A percentile compares a stretch with the other conserved stretches of the same genome.
phyloP scores from a whole-genome alignment of 169 alveolate species.

The Theileria orientalis region DNA sequence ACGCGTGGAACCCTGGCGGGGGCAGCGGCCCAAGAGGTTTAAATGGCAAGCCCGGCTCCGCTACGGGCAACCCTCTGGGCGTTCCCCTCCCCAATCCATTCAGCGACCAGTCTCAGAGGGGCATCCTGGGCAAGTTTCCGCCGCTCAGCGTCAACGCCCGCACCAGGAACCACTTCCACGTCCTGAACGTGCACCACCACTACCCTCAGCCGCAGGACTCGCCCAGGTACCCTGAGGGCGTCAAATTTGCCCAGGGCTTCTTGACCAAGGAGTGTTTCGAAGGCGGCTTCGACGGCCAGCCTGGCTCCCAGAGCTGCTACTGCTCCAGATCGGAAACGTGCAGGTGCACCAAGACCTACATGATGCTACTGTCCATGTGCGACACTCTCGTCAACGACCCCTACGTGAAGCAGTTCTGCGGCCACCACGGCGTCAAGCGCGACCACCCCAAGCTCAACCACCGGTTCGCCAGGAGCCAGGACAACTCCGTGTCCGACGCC shows the following conservation, averaged over 20 bases:
- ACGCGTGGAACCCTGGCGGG: not conserved
- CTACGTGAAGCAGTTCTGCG: not conserved
- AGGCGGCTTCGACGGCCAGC: not conserved
- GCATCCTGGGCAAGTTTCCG: not conserved
- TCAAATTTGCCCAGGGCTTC: not conserved
- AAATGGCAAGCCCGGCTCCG: too few species aligned
- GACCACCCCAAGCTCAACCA: not conserved
- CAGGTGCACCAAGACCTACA: slow-evolving; percentile 12
- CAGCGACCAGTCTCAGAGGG: too few species aligned
- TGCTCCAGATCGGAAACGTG: not conserved
- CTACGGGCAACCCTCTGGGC: not conserved
- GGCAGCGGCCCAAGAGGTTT: not conserved
- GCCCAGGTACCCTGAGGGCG: not conserved
- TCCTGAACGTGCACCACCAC: slow-evolving; percentile 7
- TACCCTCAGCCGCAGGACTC: not conserved
- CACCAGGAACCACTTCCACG: not conserved
- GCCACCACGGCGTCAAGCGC: not conserved
- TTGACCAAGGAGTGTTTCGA: not conserved
- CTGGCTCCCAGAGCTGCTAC: not conserved
- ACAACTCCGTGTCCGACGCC: slow-evolving; percentile 1
- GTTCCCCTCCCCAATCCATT: not conserved
- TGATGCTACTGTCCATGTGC: not conserved
- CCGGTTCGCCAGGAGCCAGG: not conserved
- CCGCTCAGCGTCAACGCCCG: slow-evolving; percentile 10
- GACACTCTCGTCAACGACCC: slow-evolving; percentile 11